Base-by-base conservation (phyloP, 176 grass and related monocot genomes). In the Secale cereale region DNA sequence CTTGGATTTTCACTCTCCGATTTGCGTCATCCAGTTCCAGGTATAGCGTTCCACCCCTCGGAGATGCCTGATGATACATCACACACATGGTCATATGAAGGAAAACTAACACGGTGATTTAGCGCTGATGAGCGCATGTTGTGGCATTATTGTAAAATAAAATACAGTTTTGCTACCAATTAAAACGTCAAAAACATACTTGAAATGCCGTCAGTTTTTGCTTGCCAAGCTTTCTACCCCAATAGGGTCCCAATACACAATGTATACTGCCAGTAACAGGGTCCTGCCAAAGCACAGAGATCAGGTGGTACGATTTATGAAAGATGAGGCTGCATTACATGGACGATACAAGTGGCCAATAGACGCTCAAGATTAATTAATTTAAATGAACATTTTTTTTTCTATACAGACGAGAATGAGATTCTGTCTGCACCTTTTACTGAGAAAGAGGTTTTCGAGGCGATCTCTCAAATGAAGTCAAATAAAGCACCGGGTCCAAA, bases 201-300 rank as follows among this genome's bases (percentile, higher is more conserved):
- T 90, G 91, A 70, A 90, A 94, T 57, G 92, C 90, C 2, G 60
- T 88, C 9, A 97, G 81, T 30, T 66, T 87, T 78, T 85, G 77
- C 75, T 94, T 97, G 16, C 88, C 82, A 10, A 97, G 74, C 78
- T 97, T 97, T 76, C 52, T 61, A 39, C 92, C 89, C 94, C 92
- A 94, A 19, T 87, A 97, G 5, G 90, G 92, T 40, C 86, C 90
- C 59, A 97, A 56, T 15, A 85, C 74, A 87, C 90, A 97, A 30
- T 97, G 92, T 20, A 86, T 87, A 16, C 90, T 94, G 14, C 94
- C 92, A 81, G 87, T 87, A 7, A 97, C 94, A 46, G 90, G 94
- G 89, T 97, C 94, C 92, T 97, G 71, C 3, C 20, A 78, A 60
- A 54, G 52, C 4, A 57, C 4, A 74, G 0, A 36, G 4, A 63